Evolutionary conservation across 805 yeast species (phyloP), one percentile per base, ranked within the genome.

Genomic region (Brettanomyces bruxellensis): DNA sequence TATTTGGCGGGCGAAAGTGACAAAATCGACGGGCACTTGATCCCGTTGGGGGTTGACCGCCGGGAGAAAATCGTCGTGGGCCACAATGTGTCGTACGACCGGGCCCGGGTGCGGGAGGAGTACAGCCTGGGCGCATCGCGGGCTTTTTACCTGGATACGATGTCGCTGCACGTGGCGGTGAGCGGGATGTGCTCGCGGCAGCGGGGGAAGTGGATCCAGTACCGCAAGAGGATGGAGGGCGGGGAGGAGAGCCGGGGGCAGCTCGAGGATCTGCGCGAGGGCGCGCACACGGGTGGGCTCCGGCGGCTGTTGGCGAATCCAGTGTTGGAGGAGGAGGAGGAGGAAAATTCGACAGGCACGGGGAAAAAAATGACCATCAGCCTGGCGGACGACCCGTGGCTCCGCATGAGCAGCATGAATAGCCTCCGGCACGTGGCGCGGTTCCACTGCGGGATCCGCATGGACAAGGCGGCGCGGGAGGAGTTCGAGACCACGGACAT

Each of bases 141-240:
- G 53, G 85, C 86, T 1, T 89, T 88, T 63, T 93, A 70, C 57
- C 53, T 95, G 48, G 99, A 93, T 62, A 90, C 95, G 1, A 86
- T 91, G 89, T 83, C 97, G 1, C 66, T 93, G 18, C 99, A 93
- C 64, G 79, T 90, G 34, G 95, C 98, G 1, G 78, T 81, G 0
- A 79, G 83, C 44, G 99, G 99, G 0, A 83, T 93, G 76, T 87
- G 96, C 61, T 86, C 97, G 3, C 80, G 86, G 55, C 99, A 93
- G 58, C 66, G 98, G 50, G 83, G 88, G 0, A 71, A 75, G 14
- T 93, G 93, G 86, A 61, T 76, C 54, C 79, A 76, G 49, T 80
- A 75, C 54, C 81, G 72, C 50, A 65, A 62, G 49, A 78, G 70
- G 45, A 56, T 58, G 39, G 39, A 53, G 32, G 49, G 55, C 18